phyloP scores from a whole-genome alignment of 306 rosid genomes.

The Styphnolobium japonicum region DNA sequence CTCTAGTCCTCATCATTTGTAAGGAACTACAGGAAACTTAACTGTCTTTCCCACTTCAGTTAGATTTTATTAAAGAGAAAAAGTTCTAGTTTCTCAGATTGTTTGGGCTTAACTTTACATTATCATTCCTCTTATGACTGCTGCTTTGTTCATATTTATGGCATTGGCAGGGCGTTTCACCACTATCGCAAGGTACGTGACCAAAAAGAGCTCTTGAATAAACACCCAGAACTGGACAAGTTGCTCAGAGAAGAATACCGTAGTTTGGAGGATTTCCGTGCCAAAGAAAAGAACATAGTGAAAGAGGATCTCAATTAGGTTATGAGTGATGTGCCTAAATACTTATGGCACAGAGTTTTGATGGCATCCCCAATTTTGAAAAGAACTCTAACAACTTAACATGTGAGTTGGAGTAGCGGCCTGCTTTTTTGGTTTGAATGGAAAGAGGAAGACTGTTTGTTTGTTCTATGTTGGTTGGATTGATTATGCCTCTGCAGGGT shows the following conservation, averaged over 20 bases:
- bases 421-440: constrained; percentile 48
- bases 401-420: constrained; percentile 44
- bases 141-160: constrained; percentile 22
- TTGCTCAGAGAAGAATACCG: constrained; percentile 78
- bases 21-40: not conserved
- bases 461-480: constrained; percentile 40
- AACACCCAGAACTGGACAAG: constrained; percentile 72
- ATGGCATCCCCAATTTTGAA: constrained; percentile 58
- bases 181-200: constrained; percentile 57
- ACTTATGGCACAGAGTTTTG: constrained; percentile 28
- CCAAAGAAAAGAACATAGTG: constrained; percentile 54
- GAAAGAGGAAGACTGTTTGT: constrained; percentile 47
- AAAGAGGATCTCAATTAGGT: constrained; percentile 42
- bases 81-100: not conserved
- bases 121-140: not conserved
- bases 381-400: constrained; percentile 41
- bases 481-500: constrained; percentile 44
- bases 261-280: constrained; percentile 79
- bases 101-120: not conserved
- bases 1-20: not conserved
- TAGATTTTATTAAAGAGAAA: not conserved
- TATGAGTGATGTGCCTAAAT: constrained; percentile 26
- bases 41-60: not conserved
- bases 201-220: constrained; percentile 54
- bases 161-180: constrained; percentile 94